Evolutionary conservation across 1,284 basidiomycete genomes (phyloP), one percentile per base, ranked within the genome.

Genomic region (Gymnopus androsaceus): DNA sequence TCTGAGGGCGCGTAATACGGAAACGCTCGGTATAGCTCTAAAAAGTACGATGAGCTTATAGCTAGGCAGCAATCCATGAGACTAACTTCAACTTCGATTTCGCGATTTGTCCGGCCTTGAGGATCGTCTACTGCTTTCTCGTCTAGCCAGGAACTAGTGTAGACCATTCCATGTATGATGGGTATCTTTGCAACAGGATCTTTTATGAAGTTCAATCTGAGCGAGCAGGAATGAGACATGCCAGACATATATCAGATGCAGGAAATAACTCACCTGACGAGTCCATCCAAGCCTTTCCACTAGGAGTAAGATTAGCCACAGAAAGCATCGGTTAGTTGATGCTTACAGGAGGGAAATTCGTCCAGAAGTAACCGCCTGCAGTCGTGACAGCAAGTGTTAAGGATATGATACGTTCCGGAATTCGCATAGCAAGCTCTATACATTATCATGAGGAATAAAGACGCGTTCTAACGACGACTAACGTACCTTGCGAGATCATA

Each of bases 401-500:
- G 2, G 89, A 89, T 7, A 72, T 69, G 36, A 93, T 85, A 23
- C 87, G 80, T 12, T 84, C 70, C 0, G 90, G 84, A 33, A 93
- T 87, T 30, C 78, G 78, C 42, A 70, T 78, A 1, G 89, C 82
- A 23, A 93, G 74, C 62, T 90, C 88, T 87, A 57, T 34, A 30
- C 14, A 25, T 15, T 19, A 8, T 21, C n/a, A 25, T 30, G 31
- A 40, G 27, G 48, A 9, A 34, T 46, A 15, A 59, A 37, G 52
- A 27, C 17, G 30, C 50, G 6, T 27, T 25, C 30, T n/a, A 42
- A 8, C 38, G 17, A 37, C 15, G 14, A 27, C 74, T 0, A 78
- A 56, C 64, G 14, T 64, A 84, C 88, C 87, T 75, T 88, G 85
- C 0, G 88, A 82, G 56, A 94, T 92, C 92, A 94, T 94, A 15